phyloP scores from a whole-genome alignment of 2,329 filamentous ascomycete species.

The Didymella arachidicola region DNA sequence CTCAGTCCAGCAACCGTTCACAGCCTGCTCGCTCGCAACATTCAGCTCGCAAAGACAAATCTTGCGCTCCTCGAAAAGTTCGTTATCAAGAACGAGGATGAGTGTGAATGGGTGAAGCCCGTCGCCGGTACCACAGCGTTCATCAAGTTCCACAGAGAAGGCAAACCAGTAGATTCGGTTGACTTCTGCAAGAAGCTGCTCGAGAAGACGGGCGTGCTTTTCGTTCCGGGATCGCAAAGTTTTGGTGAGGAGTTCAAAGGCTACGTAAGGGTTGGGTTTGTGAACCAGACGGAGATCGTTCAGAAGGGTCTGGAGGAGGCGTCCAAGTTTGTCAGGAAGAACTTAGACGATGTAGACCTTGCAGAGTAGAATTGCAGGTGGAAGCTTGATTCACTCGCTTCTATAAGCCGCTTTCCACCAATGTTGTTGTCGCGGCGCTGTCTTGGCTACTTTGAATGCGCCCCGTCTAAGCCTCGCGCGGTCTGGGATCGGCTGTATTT shows the following conservation, averaged over 20 bases:
- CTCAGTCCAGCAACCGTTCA: conserved; percentile 71
- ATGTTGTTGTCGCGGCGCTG: not conserved
- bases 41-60: conserved; percentile 72
- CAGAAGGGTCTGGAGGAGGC: conserved; percentile 68
- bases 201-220: conserved; percentile 73
- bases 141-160: conserved; percentile 70
- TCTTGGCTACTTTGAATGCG: not conserved
- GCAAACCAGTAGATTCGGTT: conserved; percentile 73
- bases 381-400: not conserved
- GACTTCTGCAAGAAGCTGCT: conserved; percentile 74
- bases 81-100: conserved; percentile 68
- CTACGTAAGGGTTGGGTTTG: conserved; percentile 80
- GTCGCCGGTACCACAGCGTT: conserved; percentile 82
- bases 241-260: conserved; percentile 77
- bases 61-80: conserved; percentile 71
- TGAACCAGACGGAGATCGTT: conserved; percentile 73
- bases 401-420: not conserved
- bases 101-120: conserved; percentile 76
- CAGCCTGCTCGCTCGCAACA: conserved; percentile 68
- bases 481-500: not conserved
- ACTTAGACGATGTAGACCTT: conserved; percentile 60
- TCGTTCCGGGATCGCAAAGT: conserved; percentile 75
- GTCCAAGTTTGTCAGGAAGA: conserved; percentile 63
- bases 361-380: conserved; percentile 31
- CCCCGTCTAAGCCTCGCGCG: conserved; percentile 8